Conservation (phyloP, 116 monocot species). For the Iris pallida region DNA sequence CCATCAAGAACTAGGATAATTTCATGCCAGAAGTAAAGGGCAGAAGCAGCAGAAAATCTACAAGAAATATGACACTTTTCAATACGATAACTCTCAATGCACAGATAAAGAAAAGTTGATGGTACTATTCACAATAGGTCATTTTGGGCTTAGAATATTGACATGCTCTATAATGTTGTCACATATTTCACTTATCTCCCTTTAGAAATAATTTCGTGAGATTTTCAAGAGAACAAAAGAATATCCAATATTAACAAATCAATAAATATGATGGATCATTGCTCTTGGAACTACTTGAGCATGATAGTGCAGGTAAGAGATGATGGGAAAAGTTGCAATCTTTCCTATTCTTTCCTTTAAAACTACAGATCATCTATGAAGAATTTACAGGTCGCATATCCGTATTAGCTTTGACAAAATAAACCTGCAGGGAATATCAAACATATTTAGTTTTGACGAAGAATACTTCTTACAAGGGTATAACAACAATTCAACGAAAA, state of each 20-base stretch:
- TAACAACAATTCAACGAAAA: conserved; percentile 1
- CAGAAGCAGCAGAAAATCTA: too few relatives aligned
- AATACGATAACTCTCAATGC: too few relatives aligned
- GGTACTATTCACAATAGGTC: neutral
- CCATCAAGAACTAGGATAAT: too few relatives aligned
- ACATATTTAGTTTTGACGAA: conserved; percentile 32
- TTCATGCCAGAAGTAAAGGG: too few relatives aligned
- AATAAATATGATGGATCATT: neutral
- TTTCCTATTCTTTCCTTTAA: conserved; percentile 3
- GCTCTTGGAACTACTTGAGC: conserved; percentile 8
- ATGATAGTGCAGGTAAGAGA: neutral
- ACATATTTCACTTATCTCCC: neutral
- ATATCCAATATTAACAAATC: neutral
- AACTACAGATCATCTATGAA: conserved; percentile 18
- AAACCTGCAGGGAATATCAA: conserved; percentile 81
- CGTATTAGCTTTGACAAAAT: conserved; percentile 58
- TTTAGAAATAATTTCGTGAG: neutral
- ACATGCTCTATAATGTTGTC: neutral
- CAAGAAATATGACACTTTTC: neutral
- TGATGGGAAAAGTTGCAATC: conserved; percentile 6
- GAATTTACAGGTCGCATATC: conserved; percentile 45
- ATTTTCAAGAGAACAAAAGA: neutral
- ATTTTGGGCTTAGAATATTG: neutral
- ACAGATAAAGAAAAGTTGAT: neutral
- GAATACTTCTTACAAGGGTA: neutral